These are phyloP conservation scores for Phaeolepiota aurea DNA, from an alignment of 768 basidiomycete species.

Conservation along the genomic window DNA sequence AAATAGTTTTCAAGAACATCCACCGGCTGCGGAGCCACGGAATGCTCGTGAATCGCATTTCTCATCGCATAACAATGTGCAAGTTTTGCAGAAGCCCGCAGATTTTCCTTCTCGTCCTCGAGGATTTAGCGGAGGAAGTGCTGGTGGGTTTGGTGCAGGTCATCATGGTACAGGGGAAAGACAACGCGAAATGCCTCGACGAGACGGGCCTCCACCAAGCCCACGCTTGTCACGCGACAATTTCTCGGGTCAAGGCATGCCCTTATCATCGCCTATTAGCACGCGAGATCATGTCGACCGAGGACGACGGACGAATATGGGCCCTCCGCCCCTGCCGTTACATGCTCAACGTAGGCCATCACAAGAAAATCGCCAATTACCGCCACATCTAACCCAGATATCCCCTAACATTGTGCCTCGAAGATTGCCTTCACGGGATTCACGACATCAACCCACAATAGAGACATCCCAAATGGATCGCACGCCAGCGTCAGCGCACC, in stretches of 20 bases:
- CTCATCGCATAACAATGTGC: conserved; percentile 19
- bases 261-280: conserved; percentile 12
- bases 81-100: conserved; percentile 52
- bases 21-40: conserved; percentile 31
- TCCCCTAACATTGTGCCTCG: conserved; percentile 20
- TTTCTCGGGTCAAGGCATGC: no score
- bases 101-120: conserved; percentile 22
- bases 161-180: conserved; percentile 11
- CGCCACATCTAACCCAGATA: conserved; percentile 44
- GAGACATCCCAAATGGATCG: no score
- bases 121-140: conserved; percentile 23
- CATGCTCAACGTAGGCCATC: conserved; percentile 23
- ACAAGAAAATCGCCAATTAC: conserved; percentile 41
- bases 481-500: conserved; percentile 17
- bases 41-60: conserved; percentile 17
- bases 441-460: conserved; percentile 24
- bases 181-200: conserved; percentile 17
- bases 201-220: conserved; percentile 30
- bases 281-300: conserved; percentile 20
- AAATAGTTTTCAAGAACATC: conserved; percentile 32
- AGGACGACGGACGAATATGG: conserved; percentile 40
- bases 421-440: conserved; percentile 36
- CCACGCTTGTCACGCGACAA: conserved; percentile 25
- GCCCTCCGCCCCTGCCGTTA: conserved; percentile 39
- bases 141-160: conserved; percentile 10